These are phyloP conservation scores for Paraleonurus japonicus DNA, from an alignment of 257 asterid species.

Conservation along the genomic window DNA sequence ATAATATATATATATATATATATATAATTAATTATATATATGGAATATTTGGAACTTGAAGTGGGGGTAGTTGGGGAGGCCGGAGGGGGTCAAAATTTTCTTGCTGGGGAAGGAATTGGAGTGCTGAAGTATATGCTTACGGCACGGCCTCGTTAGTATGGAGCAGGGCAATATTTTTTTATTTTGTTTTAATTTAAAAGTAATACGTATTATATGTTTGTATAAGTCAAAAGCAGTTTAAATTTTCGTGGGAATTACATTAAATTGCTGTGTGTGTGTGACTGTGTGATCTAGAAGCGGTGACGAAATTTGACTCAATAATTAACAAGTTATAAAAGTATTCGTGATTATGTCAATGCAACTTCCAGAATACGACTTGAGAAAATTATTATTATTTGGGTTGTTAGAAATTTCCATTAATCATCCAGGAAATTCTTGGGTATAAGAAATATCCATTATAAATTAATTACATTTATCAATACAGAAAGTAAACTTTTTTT, in stretches of 20 bases:
- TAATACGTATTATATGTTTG: not conserved
- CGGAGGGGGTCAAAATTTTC: slow-evolving; percentile 8
- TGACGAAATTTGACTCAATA: slow-evolving; percentile 24
- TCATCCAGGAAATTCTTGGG: too few species aligned
- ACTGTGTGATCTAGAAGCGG: slow-evolving; percentile 26
- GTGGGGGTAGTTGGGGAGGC: not conserved
- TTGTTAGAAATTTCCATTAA: not conserved
- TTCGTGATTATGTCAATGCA: not conserved
- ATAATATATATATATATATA: not conserved
- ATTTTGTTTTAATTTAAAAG: too few species aligned
- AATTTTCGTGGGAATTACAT: not conserved
- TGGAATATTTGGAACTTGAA: not conserved
- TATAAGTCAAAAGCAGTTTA: not conserved
- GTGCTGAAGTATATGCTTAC: slow-evolving; percentile 32
- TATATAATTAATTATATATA: slow-evolving; percentile 5
- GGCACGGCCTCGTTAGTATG: slow-evolving; percentile 20
- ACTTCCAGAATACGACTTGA: not conserved
- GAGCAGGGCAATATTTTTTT: not conserved
- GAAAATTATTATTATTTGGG: not conserved
- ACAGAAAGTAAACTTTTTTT: too few species aligned
- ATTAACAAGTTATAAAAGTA: not conserved
- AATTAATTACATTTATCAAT: too few species aligned
- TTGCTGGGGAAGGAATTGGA: slow-evolving; percentile 30
- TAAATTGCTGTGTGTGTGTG: not conserved
- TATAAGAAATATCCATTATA: too few species aligned